phyloP scores from a whole-genome alignment of 768 basidiomycete species.

The Mycena leptocephala region DNA sequence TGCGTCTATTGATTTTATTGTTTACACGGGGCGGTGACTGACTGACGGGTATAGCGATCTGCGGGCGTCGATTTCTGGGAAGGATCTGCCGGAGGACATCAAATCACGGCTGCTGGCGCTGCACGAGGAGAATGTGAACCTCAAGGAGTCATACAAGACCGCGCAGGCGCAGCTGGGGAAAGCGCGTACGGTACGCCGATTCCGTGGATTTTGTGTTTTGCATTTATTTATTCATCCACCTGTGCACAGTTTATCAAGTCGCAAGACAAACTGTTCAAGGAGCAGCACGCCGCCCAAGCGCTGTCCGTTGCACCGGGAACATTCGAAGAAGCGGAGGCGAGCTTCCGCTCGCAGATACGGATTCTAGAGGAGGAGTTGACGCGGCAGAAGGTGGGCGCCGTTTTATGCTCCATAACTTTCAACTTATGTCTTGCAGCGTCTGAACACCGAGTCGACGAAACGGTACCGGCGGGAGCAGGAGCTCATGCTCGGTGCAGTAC shows the following conservation, averaged over 20 bases:
- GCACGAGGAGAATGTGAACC: constrained; percentile 82
- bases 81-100: constrained; percentile 87
- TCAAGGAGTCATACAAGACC: constrained; percentile 82
- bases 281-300: constrained; percentile 77
- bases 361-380: constrained; percentile 76
- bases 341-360: constrained; percentile 76
- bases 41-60: constrained; percentile 69
- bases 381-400: constrained; percentile 66
- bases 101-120: constrained; percentile 81
- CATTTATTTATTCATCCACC: neutral
- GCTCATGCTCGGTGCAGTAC: constrained; percentile 85
- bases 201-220: neutral
- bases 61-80: constrained; percentile 82
- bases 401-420: too few relatives aligned
- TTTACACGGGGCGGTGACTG: neutral
- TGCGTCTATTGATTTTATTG: constrained; percentile 45
- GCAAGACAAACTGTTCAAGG: constrained; percentile 92
- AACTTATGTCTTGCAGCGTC: constrained; percentile 53
- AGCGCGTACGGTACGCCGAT: constrained; percentile 74
- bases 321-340: constrained; percentile 83
- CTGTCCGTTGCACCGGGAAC: constrained; percentile 62
- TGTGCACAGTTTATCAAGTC: constrained; percentile 88
- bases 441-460: constrained; percentile 68
- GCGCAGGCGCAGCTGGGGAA: constrained; percentile 84
- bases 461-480: constrained; percentile 86